Conservation (phyloP, 1,139 yeast species). For the Scheffersomyces illinoinensis region DNA sequence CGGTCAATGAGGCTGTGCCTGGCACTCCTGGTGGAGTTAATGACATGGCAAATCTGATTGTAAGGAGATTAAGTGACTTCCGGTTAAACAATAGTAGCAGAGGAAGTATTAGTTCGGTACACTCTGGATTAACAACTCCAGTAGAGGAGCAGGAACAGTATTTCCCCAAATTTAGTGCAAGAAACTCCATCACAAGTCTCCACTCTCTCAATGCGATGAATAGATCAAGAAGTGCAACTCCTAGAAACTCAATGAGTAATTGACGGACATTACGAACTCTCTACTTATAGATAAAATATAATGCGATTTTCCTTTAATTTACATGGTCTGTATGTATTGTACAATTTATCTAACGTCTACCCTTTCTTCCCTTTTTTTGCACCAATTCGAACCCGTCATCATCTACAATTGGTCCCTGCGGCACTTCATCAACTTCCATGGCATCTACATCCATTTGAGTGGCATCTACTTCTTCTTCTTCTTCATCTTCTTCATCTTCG, state of each 20-base stretch:
- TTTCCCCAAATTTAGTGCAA: conserved; percentile 14
- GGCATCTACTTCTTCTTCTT: conserved; percentile 41
- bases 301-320: neutral
- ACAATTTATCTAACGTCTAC: conserved; percentile 11
- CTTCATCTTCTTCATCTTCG: conserved; percentile 47
- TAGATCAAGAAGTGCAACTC: conserved; percentile 40
- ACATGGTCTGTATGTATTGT: neutral
- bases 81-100: conserved; percentile 28
- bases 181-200: conserved; percentile 41
- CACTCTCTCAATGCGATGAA: conserved; percentile 46
- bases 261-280: neutral
- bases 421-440: conserved; percentile 40
- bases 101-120: conserved; percentile 22
- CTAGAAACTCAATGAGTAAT: conserved; percentile 39
- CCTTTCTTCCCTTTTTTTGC: conserved; percentile 59
- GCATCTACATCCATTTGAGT: conserved; percentile 29
- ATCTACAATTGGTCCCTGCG: conserved; percentile 68
- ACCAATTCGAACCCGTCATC: conserved; percentile 95
- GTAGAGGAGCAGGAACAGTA: conserved; percentile 31
- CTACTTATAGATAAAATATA: neutral
- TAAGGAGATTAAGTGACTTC: conserved; percentile 49
- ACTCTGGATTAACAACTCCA: conserved; percentile 26
- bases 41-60: conserved; percentile 51
- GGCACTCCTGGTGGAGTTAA: conserved; percentile 47
- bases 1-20: conserved; percentile 23